Base-by-base conservation (phyloP, 768 basidiomycete genomes). In the Leucocoprinus sp. region DNA sequence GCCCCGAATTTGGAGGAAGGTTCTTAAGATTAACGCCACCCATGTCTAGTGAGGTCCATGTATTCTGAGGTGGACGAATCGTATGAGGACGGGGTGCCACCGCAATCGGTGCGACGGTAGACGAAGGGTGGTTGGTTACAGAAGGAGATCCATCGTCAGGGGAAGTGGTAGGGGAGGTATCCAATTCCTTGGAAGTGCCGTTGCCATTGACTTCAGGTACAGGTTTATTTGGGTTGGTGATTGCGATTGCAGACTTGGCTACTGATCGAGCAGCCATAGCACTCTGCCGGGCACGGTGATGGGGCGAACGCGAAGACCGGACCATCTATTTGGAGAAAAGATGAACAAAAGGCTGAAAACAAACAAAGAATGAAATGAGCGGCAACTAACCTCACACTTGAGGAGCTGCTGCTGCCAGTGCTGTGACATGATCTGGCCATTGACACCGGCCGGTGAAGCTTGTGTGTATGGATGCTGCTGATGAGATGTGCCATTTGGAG, bases 401-500 rank as follows among this genome's bases (percentile, higher is more conserved):
- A 93, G 70, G 53, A 96, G 66, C 68, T 96, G 93, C 58, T 93
- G 82, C 59, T 93, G 90, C 93, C 93, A 96, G 51, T 91, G 88
- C 8, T 80, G 77, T 15, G 79, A 80, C 55, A 90, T 79, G 54
- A 83, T 74, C 64, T 81, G 82, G 42, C 75, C 72, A 9, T 72
- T 76, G 21, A 82, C 82, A 0, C 81, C 82, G 8, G 70, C 76
- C 50, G 76, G 73, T 2, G 70, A 70, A 8, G 70, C 69, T 28
- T 49, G 52, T 26, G 45, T 44, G 23, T 51, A 47, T 29, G 69
- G 63, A 54, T 76, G 83, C 54, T 75, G 76, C 49, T 71, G 69
- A 47, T 78, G 75, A 5, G 74, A 67, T 48, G 79, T 78, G 4
- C 76, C 76, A 51, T 79, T 81, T 26, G 85, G 82, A n/a, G 86